Percentiles rank a stretch among this genome's conserved stretches.
Evolutionary conservation across 2,329 filamentous ascomycete species (phyloP).

Genomic region (Lasiodiplodia citricola): DNA sequence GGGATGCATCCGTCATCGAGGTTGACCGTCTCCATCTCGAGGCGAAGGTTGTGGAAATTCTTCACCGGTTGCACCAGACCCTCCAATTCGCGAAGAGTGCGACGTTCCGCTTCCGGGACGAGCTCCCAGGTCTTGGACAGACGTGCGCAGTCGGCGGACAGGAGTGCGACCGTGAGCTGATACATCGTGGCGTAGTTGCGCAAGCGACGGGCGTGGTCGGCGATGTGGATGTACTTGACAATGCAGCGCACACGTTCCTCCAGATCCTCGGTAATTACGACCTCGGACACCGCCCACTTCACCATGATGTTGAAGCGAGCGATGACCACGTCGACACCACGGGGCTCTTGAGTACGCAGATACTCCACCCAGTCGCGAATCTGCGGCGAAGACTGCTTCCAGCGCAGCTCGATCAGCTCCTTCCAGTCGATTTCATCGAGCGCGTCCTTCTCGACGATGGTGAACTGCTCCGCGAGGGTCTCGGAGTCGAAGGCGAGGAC

Average conservation of each 20-base stretch:
- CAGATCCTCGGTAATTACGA: constrained; percentile 73
- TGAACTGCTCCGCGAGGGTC: constrained; percentile 80
- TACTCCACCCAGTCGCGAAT: constrained; percentile 83
- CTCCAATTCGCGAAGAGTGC: constrained; percentile 72
- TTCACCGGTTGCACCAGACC: constrained; percentile 74
- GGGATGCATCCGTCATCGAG: constrained; percentile 78
- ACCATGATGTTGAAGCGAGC: constrained; percentile 88
- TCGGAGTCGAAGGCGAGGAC: constrained; percentile 82
- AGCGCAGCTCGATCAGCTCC: constrained; percentile 81
- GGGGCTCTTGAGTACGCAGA: constrained; percentile 71
- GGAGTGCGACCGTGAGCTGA: constrained; percentile 77
- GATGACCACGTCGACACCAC: constrained; percentile 81
- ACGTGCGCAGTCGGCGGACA: constrained; percentile 73
- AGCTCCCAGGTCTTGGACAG: constrained; percentile 73
- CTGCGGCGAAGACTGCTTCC: constrained; percentile 72
- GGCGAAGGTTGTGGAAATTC: constrained; percentile 77
- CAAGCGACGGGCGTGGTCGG: constrained; percentile 73
- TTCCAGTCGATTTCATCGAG: constrained; percentile 89
- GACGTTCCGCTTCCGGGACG: constrained; percentile 68
- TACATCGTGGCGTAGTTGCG: constrained; percentile 86
- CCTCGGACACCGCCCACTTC: constrained; percentile 83
- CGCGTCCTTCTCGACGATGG: constrained; percentile 83
- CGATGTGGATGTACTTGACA: constrained; percentile 83
- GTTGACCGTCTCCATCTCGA: constrained; percentile 75
- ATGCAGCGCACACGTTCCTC: constrained; percentile 78